Base-by-base conservation (phyloP, 176 grass and related monocot genomes). In the barley (Hordeum vulgare) region DNA sequence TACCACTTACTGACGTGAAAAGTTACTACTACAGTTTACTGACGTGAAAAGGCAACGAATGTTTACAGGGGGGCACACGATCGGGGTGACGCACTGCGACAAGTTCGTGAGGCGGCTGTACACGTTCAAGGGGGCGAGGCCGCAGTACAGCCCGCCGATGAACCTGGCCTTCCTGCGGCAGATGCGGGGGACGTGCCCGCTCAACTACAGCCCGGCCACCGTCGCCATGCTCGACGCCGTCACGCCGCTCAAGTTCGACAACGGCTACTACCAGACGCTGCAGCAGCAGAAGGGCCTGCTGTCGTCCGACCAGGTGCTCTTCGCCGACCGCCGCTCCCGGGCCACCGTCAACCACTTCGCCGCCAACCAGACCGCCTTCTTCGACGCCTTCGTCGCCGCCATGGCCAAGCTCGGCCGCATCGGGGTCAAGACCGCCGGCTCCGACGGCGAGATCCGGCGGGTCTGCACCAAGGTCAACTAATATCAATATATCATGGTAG, bases 71-170 rank as follows among this genome's bases (percentile, higher is more conserved):
- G 93, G 76, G 11, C 93, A 96, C 88, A 96, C 93, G 8, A 96
- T 96, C 40, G 93, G 93, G 39, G 93, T 95, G 5, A 81, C 90
- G 51, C 94, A 96, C 85, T 96, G 94, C 66, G 94, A 96, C 94
- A 96, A 96, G 80, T 96, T 96, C 68, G 66, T 96, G 70, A 83
- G 94, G n/a, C 83, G 94, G 26, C 82, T 96, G 45, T 96, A 96
- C 88, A 34, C 68, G 35, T 96, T 96, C 90, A 93, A 91, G 86
- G 83, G 85, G 37, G 3, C 68, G 12, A 14, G 53, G 51, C 29
- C 80, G 33, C 2, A 3, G 44, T 75, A 75, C 71, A 86, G 69
- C 34, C 94, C 94, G 58, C 80, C 90, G 84, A 96, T 96, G 94
- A 93, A 93, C 90, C 88, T 91, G 9, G 3, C 9, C 49, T 96